Evolutionary conservation across 352 stramenopile genomes (phyloP).

Genomic region (Thalassiosira livingstoniorum): DNA sequence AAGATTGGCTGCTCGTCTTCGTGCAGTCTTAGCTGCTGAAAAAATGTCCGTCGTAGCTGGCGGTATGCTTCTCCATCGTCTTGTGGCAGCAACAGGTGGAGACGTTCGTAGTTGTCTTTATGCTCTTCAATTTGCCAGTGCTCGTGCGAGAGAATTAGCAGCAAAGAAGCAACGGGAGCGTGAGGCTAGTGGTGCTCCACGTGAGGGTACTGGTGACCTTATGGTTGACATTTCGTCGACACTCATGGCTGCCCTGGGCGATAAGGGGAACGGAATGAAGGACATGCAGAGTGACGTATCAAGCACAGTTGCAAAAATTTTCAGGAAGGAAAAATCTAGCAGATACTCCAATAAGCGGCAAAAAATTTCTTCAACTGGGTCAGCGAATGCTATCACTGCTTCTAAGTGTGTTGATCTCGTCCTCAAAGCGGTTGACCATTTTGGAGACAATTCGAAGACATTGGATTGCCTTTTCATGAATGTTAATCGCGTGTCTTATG

Average conservation of each 20-base stretch:
- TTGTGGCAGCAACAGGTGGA: slow-evolving; percentile 85
- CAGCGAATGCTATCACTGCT: background rate
- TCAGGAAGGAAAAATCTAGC: slow-evolving; percentile 61
- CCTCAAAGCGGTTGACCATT: slow-evolving; percentile 64
- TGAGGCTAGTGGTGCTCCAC: slow-evolving; percentile 5
- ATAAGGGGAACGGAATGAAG: slow-evolving; percentile 70
- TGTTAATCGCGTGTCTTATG: slow-evolving; percentile 68
- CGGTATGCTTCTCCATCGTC: slow-evolving; percentile 72
- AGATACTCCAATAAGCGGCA: slow-evolving; percentile 35
- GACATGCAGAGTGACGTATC: slow-evolving; percentile 74
- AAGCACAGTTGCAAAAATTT: slow-evolving; percentile 65
- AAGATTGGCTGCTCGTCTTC: slow-evolving; percentile 90
- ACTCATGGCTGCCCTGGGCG: slow-evolving; percentile 55
- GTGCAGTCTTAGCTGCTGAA: slow-evolving; percentile 92
- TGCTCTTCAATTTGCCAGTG: slow-evolving; percentile 93
- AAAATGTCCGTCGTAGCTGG: slow-evolving; percentile 87
- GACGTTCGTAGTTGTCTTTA: slow-evolving; percentile 97
- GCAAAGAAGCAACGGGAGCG: slow-evolving; percentile 42
- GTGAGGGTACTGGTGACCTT: background rate
- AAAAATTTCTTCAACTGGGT: slow-evolving; percentile 14
- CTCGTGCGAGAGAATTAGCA: slow-evolving; percentile 49
- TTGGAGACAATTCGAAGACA: slow-evolving; percentile 72
- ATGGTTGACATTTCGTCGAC: slow-evolving; percentile 66
- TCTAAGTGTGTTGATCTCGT: slow-evolving; percentile 51
- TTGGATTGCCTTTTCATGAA: slow-evolving; percentile 79